These are phyloP conservation scores for Carex kokanica DNA, from an alignment of 176 grass and related monocot species.

Conservation along the genomic window DNA sequence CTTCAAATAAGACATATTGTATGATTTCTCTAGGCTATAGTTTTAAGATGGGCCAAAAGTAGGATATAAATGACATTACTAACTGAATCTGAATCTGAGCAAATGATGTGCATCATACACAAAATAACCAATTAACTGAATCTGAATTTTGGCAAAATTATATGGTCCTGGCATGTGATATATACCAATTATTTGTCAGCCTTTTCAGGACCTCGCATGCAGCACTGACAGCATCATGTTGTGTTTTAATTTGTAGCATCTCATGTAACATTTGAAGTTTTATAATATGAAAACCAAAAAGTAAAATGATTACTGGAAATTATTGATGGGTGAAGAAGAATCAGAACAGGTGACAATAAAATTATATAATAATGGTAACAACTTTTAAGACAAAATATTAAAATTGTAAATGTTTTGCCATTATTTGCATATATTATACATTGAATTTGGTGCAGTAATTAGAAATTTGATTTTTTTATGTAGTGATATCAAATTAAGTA, in stretches of 20 bases:
- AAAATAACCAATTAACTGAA: conserved; percentile 7
- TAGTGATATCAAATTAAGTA: too few species aligned
- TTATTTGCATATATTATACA: not conserved
- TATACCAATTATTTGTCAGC: not conserved
- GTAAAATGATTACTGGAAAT: not conserved
- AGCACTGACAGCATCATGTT: not conserved
- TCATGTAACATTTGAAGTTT: conserved; percentile 2
- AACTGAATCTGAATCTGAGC: conserved; percentile 9
- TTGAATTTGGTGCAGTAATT: too few species aligned
- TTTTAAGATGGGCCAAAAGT: not conserved
- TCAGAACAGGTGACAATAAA: too few species aligned
- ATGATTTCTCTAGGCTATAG: not conserved
- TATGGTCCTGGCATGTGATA: conserved; percentile 16
- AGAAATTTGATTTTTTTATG: too few species aligned
- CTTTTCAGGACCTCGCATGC: conserved; percentile 15
- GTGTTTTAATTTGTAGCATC: conserved; percentile 8
- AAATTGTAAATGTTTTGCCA: not conserved
- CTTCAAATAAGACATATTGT: not conserved
- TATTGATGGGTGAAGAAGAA: not conserved
- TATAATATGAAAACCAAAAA: not conserved
- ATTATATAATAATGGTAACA: not conserved
- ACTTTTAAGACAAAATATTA: not conserved
- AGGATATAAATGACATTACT: not conserved
- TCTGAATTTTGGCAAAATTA: not conserved
- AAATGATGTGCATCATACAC: not conserved